Conservation (phyloP, 768 basidiomycete species). For the Trametes cinnabarina region DNA sequence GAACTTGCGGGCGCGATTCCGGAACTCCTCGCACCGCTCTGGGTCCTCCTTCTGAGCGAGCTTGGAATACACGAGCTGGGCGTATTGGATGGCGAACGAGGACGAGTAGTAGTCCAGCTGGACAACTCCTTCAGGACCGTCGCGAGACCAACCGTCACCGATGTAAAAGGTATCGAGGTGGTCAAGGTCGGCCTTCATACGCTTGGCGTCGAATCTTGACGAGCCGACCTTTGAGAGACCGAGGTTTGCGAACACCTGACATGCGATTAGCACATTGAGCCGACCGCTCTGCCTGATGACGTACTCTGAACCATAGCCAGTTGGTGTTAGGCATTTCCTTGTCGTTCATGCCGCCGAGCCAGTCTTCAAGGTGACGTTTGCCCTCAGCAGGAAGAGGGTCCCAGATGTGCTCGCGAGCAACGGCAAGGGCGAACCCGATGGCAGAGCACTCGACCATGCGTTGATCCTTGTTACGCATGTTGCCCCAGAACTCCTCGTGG, state of each 20-base stretch:
- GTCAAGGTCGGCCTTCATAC: conserved; percentile 72
- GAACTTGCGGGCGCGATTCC: conserved; percentile 59
- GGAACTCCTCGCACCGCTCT: conserved; percentile 60
- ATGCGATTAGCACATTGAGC: background rate
- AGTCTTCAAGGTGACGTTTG: conserved; percentile 58
- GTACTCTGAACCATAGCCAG: conserved; percentile 78
- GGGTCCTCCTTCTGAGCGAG: conserved; percentile 62
- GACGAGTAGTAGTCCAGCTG: conserved; percentile 80
- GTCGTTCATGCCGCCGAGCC: conserved; percentile 76
- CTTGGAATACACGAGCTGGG: conserved; percentile 70
- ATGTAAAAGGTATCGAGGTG: conserved; percentile 81
- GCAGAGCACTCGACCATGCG: conserved; percentile 82
- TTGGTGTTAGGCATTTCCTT: conserved; percentile 84
- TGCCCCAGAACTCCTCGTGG: conserved; percentile 72
- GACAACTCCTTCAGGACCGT: conserved; percentile 74
- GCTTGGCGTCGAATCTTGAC: conserved; percentile 49
- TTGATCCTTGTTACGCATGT: conserved; percentile 72
- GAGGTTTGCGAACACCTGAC: conserved; percentile 71
- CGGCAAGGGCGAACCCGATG: conserved; percentile 68
- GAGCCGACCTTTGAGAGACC: conserved; percentile 65
- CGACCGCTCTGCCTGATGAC: too few species aligned
- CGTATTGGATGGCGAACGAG: conserved; percentile 76
- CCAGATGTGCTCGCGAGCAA: conserved; percentile 65
- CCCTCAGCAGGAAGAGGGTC: conserved; percentile 52
- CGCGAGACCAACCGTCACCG: conserved; percentile 71